Conservation (phyloP, 331 rosid genomes). For the Phaseolus coccineus region DNA sequence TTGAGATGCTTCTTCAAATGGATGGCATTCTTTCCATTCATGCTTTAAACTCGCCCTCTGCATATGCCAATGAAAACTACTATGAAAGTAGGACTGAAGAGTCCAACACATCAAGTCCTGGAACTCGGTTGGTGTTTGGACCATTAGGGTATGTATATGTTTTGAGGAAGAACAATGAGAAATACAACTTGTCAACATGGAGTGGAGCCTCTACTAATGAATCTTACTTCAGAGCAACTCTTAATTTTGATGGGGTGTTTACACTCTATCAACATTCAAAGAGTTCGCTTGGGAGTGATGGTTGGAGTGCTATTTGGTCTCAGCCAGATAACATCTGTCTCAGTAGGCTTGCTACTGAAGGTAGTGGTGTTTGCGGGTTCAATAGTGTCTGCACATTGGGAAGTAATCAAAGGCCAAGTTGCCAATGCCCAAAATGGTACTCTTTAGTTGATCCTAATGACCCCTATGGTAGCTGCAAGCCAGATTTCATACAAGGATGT, state of each 20-base stretch:
- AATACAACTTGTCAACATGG: not conserved
- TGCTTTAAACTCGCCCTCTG: slow-evolving; percentile 57
- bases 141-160: slow-evolving; percentile 50
- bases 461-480: slow-evolving; percentile 45
- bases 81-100: not conserved
- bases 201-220: not conserved
- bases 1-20: slow-evolving; percentile 44
- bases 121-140: slow-evolving; percentile 49
- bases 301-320: slow-evolving; percentile 55
- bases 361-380: slow-evolving; percentile 59
- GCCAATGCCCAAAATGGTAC: slow-evolving; percentile 48
- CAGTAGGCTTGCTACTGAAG: rapidly evolving
- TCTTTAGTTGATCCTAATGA: slow-evolving; percentile 52
- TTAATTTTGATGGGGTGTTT: slow-evolving; percentile 59
- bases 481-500: slow-evolving; percentile 61
- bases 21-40: slow-evolving; percentile 58
- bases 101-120: slow-evolving; percentile 35
- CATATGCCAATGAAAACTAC: slow-evolving; percentile 35
- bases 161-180: slow-evolving; percentile 42
- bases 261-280: slow-evolving; percentile 47
- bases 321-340: slow-evolving; percentile 50
- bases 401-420: slow-evolving; percentile 45
- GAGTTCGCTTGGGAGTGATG: slow-evolving; percentile 17
- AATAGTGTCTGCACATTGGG: slow-evolving; percentile 53
- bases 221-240: slow-evolving; percentile 55